phyloP scores from a whole-genome alignment of 2,329 filamentous ascomycete genomes.

The Aspergillus ochraceus region DNA sequence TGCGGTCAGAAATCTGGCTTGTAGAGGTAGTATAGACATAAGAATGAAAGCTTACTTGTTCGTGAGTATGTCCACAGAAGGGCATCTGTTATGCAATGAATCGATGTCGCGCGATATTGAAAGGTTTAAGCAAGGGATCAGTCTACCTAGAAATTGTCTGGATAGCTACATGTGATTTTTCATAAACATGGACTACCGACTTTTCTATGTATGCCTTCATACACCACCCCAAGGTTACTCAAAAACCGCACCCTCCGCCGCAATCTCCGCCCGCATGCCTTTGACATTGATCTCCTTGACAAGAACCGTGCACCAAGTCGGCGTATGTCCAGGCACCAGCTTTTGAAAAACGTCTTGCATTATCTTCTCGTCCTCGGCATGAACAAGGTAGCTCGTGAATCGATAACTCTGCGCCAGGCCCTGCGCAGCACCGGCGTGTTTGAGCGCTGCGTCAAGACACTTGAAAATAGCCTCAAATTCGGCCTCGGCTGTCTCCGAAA shows the following conservation, averaged over 20 bases:
- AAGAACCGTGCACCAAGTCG: conserved; percentile 10
- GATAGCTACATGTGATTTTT: too few species aligned
- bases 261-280: conserved; percentile 13
- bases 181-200: too few species aligned
- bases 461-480: conserved; percentile 17
- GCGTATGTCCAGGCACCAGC: conserved; percentile 6
- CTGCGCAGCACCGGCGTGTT: conserved; percentile 7
- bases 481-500: not conserved
- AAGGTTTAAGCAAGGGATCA: too few species aligned
- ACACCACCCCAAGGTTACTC: not conserved
- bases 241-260: not conserved
- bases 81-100: too few species aligned
- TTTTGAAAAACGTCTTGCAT: conserved; percentile 4
- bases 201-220: too few species aligned
- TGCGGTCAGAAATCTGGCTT: too few species aligned
- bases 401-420: not conserved
- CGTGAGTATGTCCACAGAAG: too few species aligned
- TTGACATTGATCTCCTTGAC: conserved; percentile 8
- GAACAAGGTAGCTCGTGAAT: not conserved
- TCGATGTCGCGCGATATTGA: too few species aligned
- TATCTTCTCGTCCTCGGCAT: not conserved
- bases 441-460: conserved; percentile 15
- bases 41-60: too few species aligned
- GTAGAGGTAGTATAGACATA: too few species aligned
- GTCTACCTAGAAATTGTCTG: too few species aligned